Evolutionary conservation across 2,329 filamentous ascomycete genomes (phyloP).

Genomic region (Talaromyces atroroseus): DNA sequence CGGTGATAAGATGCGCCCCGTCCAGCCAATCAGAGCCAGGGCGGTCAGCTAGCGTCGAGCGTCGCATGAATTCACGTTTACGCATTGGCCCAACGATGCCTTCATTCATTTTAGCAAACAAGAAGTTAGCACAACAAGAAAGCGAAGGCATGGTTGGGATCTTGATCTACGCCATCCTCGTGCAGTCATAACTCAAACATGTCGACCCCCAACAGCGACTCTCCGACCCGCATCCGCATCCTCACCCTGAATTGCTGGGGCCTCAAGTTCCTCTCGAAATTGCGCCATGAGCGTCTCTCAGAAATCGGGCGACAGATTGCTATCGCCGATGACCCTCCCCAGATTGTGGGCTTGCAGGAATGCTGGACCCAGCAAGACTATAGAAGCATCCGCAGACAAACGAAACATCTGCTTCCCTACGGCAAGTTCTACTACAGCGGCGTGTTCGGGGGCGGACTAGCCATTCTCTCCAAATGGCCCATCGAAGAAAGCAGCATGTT

Average conservation of each 20-base stretch:
- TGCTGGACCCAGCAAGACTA: constrained; percentile 89
- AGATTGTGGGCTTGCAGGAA: constrained; percentile 92
- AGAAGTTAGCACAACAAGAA: too few relatives aligned
- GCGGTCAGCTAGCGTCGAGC: constrained; percentile 18
- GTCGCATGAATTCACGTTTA: too few relatives aligned
- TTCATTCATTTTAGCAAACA: neutral
- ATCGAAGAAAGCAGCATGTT: constrained; percentile 85
- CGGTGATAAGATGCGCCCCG: constrained; percentile 14
- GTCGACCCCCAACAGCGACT: constrained; percentile 10
- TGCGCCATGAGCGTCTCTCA: constrained; percentile 68
- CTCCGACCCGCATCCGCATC: constrained; percentile 63
- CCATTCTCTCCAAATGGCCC: constrained; percentile 85
- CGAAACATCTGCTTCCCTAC: constrained; percentile 70
- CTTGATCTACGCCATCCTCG: too few relatives aligned
- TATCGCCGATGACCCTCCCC: constrained; percentile 59
- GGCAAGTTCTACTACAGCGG: constrained; percentile 91
- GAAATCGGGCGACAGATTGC: constrained; percentile 82
- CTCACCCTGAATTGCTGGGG: constrained; percentile 97
- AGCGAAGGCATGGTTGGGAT: too few relatives aligned
- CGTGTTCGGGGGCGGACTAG: constrained; percentile 82
- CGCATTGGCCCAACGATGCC: too few relatives aligned
- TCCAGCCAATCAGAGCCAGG: constrained; percentile 17
- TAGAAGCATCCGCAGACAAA: constrained; percentile 67
- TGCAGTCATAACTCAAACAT: too few relatives aligned
- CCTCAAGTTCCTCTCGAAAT: constrained; percentile 75